Evolutionary conservation across 306 rosid species (phyloP), one percentile per base, ranked within the genome.

Genomic region (Pueraria montana): DNA sequence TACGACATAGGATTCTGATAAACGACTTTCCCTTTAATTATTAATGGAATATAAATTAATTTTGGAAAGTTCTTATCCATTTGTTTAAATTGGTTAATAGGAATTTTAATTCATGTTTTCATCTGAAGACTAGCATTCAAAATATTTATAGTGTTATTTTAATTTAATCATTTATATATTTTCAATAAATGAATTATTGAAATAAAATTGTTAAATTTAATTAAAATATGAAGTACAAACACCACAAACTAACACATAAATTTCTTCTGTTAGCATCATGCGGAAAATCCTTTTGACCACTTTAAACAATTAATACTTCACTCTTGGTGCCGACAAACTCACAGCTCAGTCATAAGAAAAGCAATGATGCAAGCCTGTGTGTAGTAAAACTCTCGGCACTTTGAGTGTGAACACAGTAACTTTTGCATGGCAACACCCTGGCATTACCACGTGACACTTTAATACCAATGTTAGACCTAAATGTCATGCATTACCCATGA

Each of bases 361-460:
- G 55, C 69, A 56, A 56, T 13, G 46, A 30, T 17, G 2, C 11
- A n/a, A 30, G 61, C 8, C 24, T 26, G 11, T 20, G 67, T 43
- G 20, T 16, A 74, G 52, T 34, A 20, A 36, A 74, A 36, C 48
- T 55, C 5, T 13, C 3, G 6, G 50, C 49, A 74, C 16, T 45
- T 21, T 14, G 26, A 23, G 62, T 64, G 76, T 13, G 61, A 42
- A 45, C 50, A 48, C 12, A 4, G 80, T 77, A 56, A 66, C 53
- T 78, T 63, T 56, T 34, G 3, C 74, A 83, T 69, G 26, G 63
- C 77, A 70, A 74, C 3, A 66, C 2, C 21, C 2, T 24, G 48
- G 34, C 76, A 17, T 59, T 6, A 8, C 10, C 85, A 74, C 80
- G 80, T 64, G 80, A 75, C 67, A 7, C 45, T n/a, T 38, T 73